phyloP scores from a whole-genome alignment of 164 flowering plant species.

The Liquidambar formosana region DNA sequence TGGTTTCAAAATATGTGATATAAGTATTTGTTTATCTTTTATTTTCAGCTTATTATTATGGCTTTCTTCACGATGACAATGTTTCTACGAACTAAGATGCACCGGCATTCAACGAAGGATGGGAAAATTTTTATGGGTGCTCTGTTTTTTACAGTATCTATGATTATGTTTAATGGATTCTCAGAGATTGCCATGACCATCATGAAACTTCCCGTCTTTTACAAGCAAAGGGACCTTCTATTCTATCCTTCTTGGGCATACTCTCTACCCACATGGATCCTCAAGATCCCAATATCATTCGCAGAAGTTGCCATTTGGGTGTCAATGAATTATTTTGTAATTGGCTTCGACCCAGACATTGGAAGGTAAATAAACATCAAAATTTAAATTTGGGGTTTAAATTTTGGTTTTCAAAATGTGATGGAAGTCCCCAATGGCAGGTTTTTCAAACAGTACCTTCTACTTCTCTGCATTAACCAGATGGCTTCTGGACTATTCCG shows the following conservation, averaged over 20 bases:
- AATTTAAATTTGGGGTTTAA: neutral
- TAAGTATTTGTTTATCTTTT: neutral
- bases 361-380: constrained; percentile 27
- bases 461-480: constrained; percentile 35
- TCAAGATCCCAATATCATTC: constrained; percentile 49
- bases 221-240: constrained; percentile 81
- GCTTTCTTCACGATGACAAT: constrained; percentile 41
- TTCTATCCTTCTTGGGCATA: constrained; percentile 90
- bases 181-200: constrained; percentile 54
- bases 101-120: constrained; percentile 26
- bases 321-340: constrained; percentile 46
- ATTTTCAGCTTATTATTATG: constrained; percentile 32
- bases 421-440: constrained; percentile 21
- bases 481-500: constrained; percentile 51
- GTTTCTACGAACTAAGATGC: constrained; percentile 45
- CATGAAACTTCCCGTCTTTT: constrained; percentile 70
- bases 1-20: no score
- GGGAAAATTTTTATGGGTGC: constrained; percentile 56
- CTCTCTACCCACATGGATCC: constrained; percentile 71
- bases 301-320: constrained; percentile 50
- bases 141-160: constrained; percentile 36
- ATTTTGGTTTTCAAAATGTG: neutral
- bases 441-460: constrained; percentile 44
- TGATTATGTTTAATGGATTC: constrained; percentile 54
- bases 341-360: constrained; percentile 60